Percentiles rank a stretch among this genome's conserved stretches.
Conservation (phyloP, 2,329 filamentous ascomycete species). For the Pseudocercospora fuligena region DNA sequence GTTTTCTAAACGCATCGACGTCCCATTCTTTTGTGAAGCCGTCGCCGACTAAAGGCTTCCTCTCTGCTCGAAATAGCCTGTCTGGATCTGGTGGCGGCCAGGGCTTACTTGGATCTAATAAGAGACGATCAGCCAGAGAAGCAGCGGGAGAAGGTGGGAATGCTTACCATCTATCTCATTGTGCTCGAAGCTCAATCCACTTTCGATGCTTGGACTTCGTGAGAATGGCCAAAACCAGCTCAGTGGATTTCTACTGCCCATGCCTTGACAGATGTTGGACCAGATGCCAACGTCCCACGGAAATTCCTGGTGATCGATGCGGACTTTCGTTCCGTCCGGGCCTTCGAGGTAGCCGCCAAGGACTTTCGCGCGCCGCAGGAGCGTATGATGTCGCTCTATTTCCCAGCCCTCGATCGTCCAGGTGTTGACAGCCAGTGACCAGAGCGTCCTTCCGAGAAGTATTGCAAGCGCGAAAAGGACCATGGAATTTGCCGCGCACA, state of each 20-base stretch:
- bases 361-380: slow-evolving; percentile 50
- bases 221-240: slow-evolving; percentile 74
- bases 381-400: slow-evolving; percentile 53
- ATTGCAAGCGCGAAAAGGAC: slow-evolving; percentile 67
- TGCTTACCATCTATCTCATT: slow-evolving; percentile 75
- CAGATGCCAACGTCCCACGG: slow-evolving; percentile 81
- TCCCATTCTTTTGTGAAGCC: slow-evolving; percentile 49
- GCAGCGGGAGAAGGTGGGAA: slow-evolving; percentile 43
- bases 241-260: slow-evolving; percentile 70
- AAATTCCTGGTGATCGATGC: slow-evolving; percentile 71
- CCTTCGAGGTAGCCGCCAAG: slow-evolving; percentile 63
- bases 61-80: slow-evolving; percentile 43
- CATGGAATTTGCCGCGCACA: slow-evolving; percentile 63
- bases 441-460: slow-evolving; percentile 66
- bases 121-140: slow-evolving; percentile 42
- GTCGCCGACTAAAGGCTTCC: slow-evolving; percentile 34
- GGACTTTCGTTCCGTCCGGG: slow-evolving; percentile 59
- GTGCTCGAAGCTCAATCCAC: slow-evolving; percentile 67
- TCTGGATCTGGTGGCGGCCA: slow-evolving; percentile 60
- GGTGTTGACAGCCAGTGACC: slow-evolving; percentile 68
- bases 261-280: slow-evolving; percentile 73
- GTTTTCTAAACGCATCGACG: slow-evolving; percentile 58
- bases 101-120: slow-evolving; percentile 40
- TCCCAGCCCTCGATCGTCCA: slow-evolving; percentile 85
- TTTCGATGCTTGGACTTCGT: slow-evolving; percentile 53